phyloP scores from a whole-genome alignment of 345 rosid genomes.

The Salix dunnii region DNA sequence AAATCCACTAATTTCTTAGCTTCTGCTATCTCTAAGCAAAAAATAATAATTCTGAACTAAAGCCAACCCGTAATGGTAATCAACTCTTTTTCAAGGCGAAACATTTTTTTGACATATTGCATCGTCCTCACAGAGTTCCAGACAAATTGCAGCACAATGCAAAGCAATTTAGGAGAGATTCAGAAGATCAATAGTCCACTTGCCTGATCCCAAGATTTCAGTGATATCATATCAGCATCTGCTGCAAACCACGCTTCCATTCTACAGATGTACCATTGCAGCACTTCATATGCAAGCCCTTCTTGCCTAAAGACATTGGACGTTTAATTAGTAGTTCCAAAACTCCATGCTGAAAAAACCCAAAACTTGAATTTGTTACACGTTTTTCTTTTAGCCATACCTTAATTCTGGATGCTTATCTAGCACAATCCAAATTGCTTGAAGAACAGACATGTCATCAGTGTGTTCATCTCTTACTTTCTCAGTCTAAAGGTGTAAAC shows the following conservation, averaged over 20 bases:
- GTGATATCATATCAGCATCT: slow-evolving; percentile 82
- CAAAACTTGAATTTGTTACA: neutral
- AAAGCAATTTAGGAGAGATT: neutral
- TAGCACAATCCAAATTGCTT: slow-evolving; percentile 67
- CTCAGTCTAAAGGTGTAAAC: slow-evolving; percentile 51
- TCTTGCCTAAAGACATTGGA: slow-evolving; percentile 47
- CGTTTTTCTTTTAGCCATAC: slow-evolving; percentile 27
- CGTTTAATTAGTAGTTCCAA: slow-evolving; percentile 11
- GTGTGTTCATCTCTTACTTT: slow-evolving; percentile 67
- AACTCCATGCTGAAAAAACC: neutral
- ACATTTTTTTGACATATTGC: neutral
- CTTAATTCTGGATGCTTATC: slow-evolving; percentile 76
- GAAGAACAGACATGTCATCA: slow-evolving; percentile 78
- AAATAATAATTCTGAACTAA: neutral
- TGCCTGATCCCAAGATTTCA: slow-evolving; percentile 90
- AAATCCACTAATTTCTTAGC: neutral
- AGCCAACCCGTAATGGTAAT: neutral
- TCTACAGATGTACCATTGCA: slow-evolving; percentile 89
- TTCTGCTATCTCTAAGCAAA: neutral
- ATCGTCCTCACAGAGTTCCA: neutral
- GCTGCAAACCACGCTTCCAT: slow-evolving; percentile 98
- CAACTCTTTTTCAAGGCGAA: neutral
- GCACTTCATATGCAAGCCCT: slow-evolving; percentile 73
- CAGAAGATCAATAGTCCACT: slow-evolving; percentile 17
- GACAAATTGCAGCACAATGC: neutral